Conservation (phyloP, 345 rosid species). For the Eucalyptus viminalis region DNA sequence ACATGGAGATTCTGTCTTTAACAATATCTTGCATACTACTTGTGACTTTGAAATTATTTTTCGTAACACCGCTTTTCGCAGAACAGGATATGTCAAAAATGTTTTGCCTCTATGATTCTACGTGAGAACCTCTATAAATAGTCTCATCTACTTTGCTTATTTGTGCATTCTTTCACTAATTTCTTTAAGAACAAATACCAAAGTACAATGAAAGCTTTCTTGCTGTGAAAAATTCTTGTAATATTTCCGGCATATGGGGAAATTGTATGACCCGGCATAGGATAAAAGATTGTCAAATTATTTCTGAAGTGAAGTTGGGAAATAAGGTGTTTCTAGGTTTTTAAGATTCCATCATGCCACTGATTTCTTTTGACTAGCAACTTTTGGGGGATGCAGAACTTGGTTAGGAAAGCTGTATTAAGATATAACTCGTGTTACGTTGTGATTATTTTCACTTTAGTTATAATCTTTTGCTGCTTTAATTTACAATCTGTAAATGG, state of each 20-base stretch:
- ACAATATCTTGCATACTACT: too few species aligned
- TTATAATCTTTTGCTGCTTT: not conserved
- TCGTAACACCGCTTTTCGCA: not conserved
- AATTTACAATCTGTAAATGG: not conserved
- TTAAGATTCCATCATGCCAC: not conserved
- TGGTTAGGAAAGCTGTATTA: not conserved
- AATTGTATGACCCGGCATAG: not conserved
- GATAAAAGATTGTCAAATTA: not conserved
- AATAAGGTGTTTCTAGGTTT: not conserved
- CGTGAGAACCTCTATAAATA: not conserved
- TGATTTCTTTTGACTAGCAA: not conserved
- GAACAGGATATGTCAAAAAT: not conserved
- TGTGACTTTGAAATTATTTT: not conserved
- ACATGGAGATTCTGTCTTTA: too few species aligned
- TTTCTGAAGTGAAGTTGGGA: not conserved
- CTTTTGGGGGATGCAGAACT: not conserved
- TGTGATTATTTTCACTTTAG: not conserved
- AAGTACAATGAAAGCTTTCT: not conserved
- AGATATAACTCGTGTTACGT: not conserved
- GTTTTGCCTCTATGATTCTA: not conserved
- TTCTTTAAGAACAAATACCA: not conserved
- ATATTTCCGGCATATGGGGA: not conserved
- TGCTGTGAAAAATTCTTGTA: not conserved
- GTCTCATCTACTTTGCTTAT: not conserved
- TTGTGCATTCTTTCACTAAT: not conserved